Conservation (phyloP, 73 alveolate genomes). For the Paramecium bursaria region DNA sequence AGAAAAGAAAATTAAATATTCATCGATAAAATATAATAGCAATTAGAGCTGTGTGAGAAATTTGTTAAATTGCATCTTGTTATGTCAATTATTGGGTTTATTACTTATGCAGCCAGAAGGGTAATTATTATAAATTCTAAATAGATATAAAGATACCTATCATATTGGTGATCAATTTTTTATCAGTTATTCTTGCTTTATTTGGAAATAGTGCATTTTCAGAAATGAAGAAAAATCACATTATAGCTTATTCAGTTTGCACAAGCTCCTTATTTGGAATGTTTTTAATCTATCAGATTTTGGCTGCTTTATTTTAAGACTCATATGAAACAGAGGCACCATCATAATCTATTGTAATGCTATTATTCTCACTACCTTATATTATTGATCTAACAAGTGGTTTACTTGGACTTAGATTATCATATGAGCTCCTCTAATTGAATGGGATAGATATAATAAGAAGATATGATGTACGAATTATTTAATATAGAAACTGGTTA, state of each 20-base stretch:
- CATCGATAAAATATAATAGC: no score
- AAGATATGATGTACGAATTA: slow-evolving; percentile 17
- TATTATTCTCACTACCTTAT: slow-evolving; percentile 26
- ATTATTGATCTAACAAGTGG: slow-evolving; percentile 38
- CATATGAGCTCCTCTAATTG: not conserved
- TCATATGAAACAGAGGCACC: slow-evolving; percentile 42
- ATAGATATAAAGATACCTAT: not conserved
- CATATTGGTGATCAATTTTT: not conserved
- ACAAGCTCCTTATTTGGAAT: slow-evolving; percentile 54
- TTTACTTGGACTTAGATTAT: slow-evolving; percentile 5
- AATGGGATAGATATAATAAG: not conserved
- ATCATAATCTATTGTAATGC: slow-evolving; percentile 10
- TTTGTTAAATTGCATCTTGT: not conserved
- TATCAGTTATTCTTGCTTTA: slow-evolving; percentile 3
- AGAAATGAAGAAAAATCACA: not conserved
- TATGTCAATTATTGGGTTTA: slow-evolving; percentile 29
- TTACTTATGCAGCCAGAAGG: slow-evolving; percentile 30
- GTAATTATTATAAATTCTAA: slow-evolving; percentile 18
- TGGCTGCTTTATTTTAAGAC: slow-evolving; percentile 44
- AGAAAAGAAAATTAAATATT: no score
- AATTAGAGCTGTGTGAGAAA: not conserved
- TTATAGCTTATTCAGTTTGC: not conserved
- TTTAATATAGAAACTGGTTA: not conserved
- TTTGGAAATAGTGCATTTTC: slow-evolving; percentile 28
- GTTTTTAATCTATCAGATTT: slow-evolving; percentile 11